Evolutionary conservation across 1,139 yeast genomes (phyloP).

Genomic region (Geotrichum australiense): DNA sequence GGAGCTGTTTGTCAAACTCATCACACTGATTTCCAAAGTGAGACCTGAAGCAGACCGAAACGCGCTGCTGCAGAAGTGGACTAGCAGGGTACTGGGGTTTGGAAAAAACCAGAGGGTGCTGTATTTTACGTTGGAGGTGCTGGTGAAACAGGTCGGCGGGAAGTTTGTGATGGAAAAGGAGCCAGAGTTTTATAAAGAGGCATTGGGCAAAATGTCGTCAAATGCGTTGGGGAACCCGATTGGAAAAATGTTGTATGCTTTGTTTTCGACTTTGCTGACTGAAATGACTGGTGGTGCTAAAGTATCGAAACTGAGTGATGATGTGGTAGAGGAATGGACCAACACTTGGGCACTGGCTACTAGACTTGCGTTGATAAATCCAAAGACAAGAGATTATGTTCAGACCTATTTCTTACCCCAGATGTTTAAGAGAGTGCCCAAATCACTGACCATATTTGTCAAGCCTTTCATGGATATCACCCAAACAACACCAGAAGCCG

Average conservation of each 20-base stretch:
- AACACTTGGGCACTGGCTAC: constrained; percentile 46
- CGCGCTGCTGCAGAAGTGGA: constrained; percentile 39
- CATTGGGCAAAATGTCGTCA: constrained; percentile 47
- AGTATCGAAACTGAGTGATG: constrained; percentile 19
- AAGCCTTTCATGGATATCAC: constrained; percentile 22
- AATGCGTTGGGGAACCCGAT: constrained; percentile 62
- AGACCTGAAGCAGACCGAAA: constrained; percentile 16
- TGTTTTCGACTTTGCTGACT: constrained; percentile 32
- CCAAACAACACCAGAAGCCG: constrained; percentile 24
- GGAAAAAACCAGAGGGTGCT: constrained; percentile 51
- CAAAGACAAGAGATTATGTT: constrained; percentile 42
- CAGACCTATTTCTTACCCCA: constrained; percentile 57
- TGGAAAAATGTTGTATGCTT: constrained; percentile 51
- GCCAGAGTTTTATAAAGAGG: constrained; percentile 42
- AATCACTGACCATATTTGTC: constrained; percentile 39
- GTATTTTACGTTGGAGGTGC: constrained; percentile 51
- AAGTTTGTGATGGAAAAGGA: constrained; percentile 38
- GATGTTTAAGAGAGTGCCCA: constrained; percentile 47
- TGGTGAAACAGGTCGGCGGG: constrained; percentile 44
- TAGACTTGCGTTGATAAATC: constrained; percentile 33
- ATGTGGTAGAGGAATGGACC: constrained; percentile 41
- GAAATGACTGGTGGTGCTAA: constrained; percentile 32
- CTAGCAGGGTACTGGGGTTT: constrained; percentile 37
- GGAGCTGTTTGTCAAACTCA: constrained; percentile 50
- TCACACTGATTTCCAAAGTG: constrained; percentile 34